Evolutionary conservation across 2,329 filamentous ascomycete genomes (phyloP).

Genomic region (Epichloe gansuensis): DNA sequence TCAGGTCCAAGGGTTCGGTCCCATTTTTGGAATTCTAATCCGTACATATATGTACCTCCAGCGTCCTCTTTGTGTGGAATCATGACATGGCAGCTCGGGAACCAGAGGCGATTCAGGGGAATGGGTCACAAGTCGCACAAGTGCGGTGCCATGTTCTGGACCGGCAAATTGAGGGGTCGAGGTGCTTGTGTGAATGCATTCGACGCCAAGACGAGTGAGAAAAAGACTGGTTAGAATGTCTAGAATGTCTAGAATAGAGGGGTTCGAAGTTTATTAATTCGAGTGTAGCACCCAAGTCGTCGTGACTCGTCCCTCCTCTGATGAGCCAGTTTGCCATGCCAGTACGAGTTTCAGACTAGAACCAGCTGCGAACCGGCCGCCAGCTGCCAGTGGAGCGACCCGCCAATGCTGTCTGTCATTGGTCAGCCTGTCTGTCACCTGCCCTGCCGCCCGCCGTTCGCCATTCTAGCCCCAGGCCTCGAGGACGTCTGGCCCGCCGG

Average conservation of each 20-base stretch:
- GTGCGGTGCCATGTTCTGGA: neutral
- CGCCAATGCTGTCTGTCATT: neutral
- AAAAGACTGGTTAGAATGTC: no score
- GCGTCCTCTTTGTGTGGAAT: no score
- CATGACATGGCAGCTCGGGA: no score
- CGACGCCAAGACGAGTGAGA: neutral
- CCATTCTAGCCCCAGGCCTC: no score
- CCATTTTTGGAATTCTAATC: no score
- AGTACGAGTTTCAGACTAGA: neutral
- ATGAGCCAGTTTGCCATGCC: neutral
- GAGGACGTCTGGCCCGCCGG: no score
- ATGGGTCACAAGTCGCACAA: no score
- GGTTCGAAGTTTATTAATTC: neutral
- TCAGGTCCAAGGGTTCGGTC: no score
- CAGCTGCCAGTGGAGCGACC: neutral
- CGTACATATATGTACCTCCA: no score
- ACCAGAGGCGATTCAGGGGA: no score
- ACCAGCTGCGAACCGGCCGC: neutral
- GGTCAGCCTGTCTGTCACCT: neutral
- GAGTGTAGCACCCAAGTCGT: neutral
- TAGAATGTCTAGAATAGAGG: neutral
- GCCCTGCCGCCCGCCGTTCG: neutral
- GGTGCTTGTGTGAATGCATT: no score
- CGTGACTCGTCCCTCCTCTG: neutral
- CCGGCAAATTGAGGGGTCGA: neutral